Conservation (phyloP, 768 basidiomycete species). For the Boletellus emodensis region DNA sequence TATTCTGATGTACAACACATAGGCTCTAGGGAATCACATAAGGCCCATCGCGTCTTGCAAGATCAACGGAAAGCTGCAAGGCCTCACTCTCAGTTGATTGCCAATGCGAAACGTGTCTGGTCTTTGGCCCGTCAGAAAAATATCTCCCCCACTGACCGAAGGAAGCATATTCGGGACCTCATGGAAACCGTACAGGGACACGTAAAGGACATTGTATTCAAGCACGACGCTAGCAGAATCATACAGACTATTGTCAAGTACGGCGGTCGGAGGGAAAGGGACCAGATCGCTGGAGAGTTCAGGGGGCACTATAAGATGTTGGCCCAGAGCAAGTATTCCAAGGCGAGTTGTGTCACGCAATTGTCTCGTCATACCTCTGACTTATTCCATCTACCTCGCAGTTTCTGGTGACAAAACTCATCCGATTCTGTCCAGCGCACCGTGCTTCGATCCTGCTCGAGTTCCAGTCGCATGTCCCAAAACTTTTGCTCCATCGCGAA, state of each 20-base stretch:
- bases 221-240: conserved; percentile 89
- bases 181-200: conserved; percentile 76
- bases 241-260: conserved; percentile 80
- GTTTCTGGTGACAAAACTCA: conserved; percentile 81
- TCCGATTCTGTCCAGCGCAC: conserved; percentile 69
- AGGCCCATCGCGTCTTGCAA: conserved; percentile 60
- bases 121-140: conserved; percentile 69
- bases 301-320: conserved; percentile 76
- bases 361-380: background rate
- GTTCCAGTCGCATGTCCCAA: conserved; percentile 71
- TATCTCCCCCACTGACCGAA: conserved; percentile 64
- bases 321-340: conserved; percentile 86
- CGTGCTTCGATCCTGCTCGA: conserved; percentile 74
- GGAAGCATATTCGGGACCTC: conserved; percentile 67
- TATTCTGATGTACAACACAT: conserved; percentile 4
- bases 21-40: conserved; percentile 70
- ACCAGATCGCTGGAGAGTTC: conserved; percentile 79
- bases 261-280: conserved; percentile 67
- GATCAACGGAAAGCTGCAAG: conserved; percentile 73
- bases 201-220: conserved; percentile 82
- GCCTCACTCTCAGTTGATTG: conserved; percentile 67
- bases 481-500: conserved; percentile 79
- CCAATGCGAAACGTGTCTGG: conserved; percentile 76
- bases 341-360: conserved; percentile 45
- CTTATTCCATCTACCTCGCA: conserved; percentile 23